These are phyloP conservation scores for Seiridium unicorne DNA, from an alignment of 2,329 filamentous ascomycete genomes.

Conservation along the genomic window DNA sequence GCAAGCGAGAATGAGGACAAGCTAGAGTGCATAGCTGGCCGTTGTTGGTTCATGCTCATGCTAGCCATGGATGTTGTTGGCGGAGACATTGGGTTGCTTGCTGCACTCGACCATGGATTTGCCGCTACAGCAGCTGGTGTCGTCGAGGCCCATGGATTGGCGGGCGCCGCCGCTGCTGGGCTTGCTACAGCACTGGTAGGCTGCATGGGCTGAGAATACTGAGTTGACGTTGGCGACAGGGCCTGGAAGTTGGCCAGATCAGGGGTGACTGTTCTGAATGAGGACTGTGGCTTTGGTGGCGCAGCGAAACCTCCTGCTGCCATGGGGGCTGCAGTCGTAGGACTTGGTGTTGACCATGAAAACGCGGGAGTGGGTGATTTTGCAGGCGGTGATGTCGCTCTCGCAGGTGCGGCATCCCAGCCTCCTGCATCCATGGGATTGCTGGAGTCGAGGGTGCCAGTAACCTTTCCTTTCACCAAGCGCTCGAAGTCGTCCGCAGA, in stretches of 20 bases:
- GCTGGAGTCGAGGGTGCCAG: conserved; percentile 24
- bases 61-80: conserved; percentile 40
- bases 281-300: conserved; percentile 32
- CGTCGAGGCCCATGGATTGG: conserved; percentile 48
- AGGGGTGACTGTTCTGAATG: conserved; percentile 58
- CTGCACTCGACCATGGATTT: conserved; percentile 46
- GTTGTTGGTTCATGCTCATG: conserved; percentile 45
- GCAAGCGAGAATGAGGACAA: conserved; percentile 56
- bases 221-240: conserved; percentile 58
- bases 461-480: conserved; percentile 75
- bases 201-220: conserved; percentile 61
- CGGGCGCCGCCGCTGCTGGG: conserved; percentile 38
- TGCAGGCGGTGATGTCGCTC: conserved; percentile 29
- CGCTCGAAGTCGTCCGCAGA: conserved; percentile 79
- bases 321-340: conserved; percentile 31
- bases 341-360: conserved; percentile 62
- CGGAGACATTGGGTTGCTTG: conserved; percentile 30
- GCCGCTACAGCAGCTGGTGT: conserved; percentile 33
- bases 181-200: conserved; percentile 29
- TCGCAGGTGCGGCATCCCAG: conserved; percentile 43
- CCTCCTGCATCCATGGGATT: conserved; percentile 41
- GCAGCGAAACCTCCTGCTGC: conserved; percentile 29
- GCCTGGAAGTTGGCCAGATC: conserved; percentile 55
- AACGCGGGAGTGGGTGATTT: conserved; percentile 49
- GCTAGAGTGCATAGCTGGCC: conserved; percentile 33